Base-by-base conservation (phyloP, 441 rosid species). In the Daphne laureola region DNA sequence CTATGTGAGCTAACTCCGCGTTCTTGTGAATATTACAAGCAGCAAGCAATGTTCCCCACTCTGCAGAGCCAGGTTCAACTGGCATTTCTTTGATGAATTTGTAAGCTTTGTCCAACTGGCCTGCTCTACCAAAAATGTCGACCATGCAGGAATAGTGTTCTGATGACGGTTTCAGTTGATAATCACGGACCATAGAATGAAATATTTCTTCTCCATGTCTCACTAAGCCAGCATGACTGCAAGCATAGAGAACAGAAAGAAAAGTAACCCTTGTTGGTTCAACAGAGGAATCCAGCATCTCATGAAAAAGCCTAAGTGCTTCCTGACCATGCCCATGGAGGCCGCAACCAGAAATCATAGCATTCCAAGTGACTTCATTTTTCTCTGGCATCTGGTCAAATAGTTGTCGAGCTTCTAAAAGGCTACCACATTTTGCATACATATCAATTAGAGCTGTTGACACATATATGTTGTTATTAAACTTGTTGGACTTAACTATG, bases 11-110 rank as follows among this genome's bases (percentile, higher is more conserved):
- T 44, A 77, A 63, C 31, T 61, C 55, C 42, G 69, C 54, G 58
- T 74, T 67, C 59, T 75, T 72, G 57, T 77, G 74, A 62, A 74
- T 77, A 66, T 75, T 54, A 57, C 82, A 77, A 38, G 79, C 82
- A 51, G 73, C 79, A 13, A 77, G 78, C 70, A 77, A 46, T 8
- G 77, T 68, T 50, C 77, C 79, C 82, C 82, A 77, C 45, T 71
- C 65, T 62, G 68, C 67, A 46, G 72, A 55, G 58, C 73, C 77
- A 38, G 79, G 77, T 43, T 71, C 57, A 58, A 77, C 55, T 8
- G 71, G 73, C 82, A 77, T 71, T 64, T 72, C 59, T 13, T 55
- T 45, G 27, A 77, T 71, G 50, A 77, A 71, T 5, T 69, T 64
- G 53, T 60, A 70, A 17, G 82, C 82, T 42, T 68, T 69, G 17